Percentiles rank a stretch among this genome's conserved stretches.
phyloP scores from a whole-genome alignment of 352 stramenopile genomes.

The Pythium phragmiticola region DNA sequence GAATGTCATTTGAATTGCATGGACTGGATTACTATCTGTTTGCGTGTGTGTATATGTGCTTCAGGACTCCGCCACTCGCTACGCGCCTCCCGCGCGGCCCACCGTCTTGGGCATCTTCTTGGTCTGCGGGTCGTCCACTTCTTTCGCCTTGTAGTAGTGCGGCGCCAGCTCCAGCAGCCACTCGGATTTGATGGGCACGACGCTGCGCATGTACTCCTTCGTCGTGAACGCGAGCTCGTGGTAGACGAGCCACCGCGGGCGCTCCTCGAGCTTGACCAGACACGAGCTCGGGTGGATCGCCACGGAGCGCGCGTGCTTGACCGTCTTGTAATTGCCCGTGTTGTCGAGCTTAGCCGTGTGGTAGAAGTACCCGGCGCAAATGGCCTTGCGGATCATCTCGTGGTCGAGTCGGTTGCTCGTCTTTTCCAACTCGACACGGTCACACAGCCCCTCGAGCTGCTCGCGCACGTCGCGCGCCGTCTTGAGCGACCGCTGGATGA shows the following conservation, averaged over 20 bases:
- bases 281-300: constrained; percentile 98
- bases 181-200: constrained; percentile 99
- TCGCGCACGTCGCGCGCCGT: constrained; percentile 98
- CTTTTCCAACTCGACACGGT: constrained; percentile 96
- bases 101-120: constrained; percentile 97
- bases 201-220: constrained; percentile 99
- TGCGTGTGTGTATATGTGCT: neutral
- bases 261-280: constrained; percentile 89
- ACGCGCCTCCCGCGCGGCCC: constrained; percentile 34
- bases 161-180: constrained; percentile 98
- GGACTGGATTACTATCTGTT: neutral
- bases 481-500: constrained; percentile 97
- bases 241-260: constrained; percentile 97
- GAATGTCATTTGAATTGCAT: neutral
- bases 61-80: neutral
- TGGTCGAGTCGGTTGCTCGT: constrained; percentile 86
- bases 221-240: constrained; percentile 96
- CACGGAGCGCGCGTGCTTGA: constrained; percentile 97
- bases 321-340: constrained; percentile 98
- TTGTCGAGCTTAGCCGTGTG: constrained; percentile 96
- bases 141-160: constrained; percentile 98
- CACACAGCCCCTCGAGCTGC: constrained; percentile 98
- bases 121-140: constrained; percentile 93
- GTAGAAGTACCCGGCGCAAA: constrained; percentile 99
- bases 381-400: constrained; percentile 95